phyloP scores from a whole-genome alignment of 2,329 filamentous ascomycete species.

The Aspergillus sp. region DNA sequence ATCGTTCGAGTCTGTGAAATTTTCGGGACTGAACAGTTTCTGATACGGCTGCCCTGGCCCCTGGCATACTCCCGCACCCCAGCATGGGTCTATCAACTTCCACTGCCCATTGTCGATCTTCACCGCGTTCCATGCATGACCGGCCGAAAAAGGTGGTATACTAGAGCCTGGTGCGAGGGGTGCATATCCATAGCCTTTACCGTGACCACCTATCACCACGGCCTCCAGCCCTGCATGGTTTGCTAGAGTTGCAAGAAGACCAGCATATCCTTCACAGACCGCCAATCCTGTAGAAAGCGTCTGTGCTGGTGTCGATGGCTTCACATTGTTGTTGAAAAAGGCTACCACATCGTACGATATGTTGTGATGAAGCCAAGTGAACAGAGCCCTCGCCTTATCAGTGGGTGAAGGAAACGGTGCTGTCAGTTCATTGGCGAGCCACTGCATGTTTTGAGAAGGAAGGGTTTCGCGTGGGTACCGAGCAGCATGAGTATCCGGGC shows the following conservation, averaged over 20 bases:
- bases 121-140: slow-evolving; percentile 92
- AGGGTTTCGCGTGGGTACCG: slow-evolving; percentile 69
- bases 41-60: slow-evolving; percentile 55
- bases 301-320: slow-evolving; percentile 63
- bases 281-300: slow-evolving; percentile 74
- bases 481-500: slow-evolving; percentile 70
- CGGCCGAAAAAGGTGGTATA: slow-evolving; percentile 58
- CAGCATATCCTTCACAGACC: slow-evolving; percentile 89
- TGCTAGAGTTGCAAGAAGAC: slow-evolving; percentile 74
- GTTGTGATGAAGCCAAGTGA: slow-evolving; percentile 94
- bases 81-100: slow-evolving; percentile 90
- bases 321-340: slow-evolving; percentile 70
- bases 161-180: slow-evolving; percentile 59
- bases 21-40: slow-evolving; percentile 60
- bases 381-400: slow-evolving; percentile 88
- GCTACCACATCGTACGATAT: slow-evolving; percentile 75
- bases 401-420: slow-evolving; percentile 73
- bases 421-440: slow-evolving; percentile 74
- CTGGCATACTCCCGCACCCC: slow-evolving; percentile 75
- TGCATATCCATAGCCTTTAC: slow-evolving; percentile 76
- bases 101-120: slow-evolving; percentile 79
- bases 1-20: slow-evolving; percentile 65
- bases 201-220: slow-evolving; percentile 69
- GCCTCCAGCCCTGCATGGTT: slow-evolving; percentile 74
- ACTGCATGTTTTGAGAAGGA: slow-evolving; percentile 63